Base-by-base conservation (phyloP, 2,329 filamentous ascomycete genomes). In the Cadophora gregata region DNA sequence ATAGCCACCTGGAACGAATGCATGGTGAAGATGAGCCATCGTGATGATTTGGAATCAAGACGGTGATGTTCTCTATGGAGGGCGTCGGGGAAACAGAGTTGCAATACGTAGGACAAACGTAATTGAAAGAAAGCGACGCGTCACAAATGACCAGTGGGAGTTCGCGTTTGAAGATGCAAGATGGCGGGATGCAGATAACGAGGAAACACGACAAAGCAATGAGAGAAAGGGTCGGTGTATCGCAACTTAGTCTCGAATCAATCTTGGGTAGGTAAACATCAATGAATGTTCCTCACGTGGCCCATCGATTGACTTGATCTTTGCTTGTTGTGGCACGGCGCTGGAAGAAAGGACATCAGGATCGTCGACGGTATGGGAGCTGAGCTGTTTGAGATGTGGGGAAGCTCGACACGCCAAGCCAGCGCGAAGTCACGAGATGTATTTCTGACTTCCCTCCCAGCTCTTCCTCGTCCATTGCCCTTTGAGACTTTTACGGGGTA, bases 1-100 rank as follows among this genome's bases (percentile, higher is more conserved):
- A 63, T 50, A 51, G 16, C 33, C 27, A 56, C 33, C 21, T 6
- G 21, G 33, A 29, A 62, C 25, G 21, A 38, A 21, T 14, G 29
- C 27, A n/a, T 29, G 61, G 48, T 36, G 36, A 27, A 51, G 27
- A 14, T n/a, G 38, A 61, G 59, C 59, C 59, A 62, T 62, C 45
- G 27, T 53, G 47, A 25, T 27, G 47, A 8, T 16, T 62, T 51
- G 31, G 19, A 9, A 4, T 51, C 38, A 33, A 36, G 8, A 33
- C 24, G 19, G 19, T 36, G 42, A 36, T 50, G 45, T 14, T 45
- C n/a, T n/a, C n/a, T 9, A 2, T 36, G 27, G 51, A 24, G n/a
- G 19, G 19, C 9, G 9, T 56, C 27, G 51, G 5, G 29, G 31
- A 36, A 27, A 36, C 1, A 33, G 29, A 56, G 19, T 36, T 10